Evolutionary conservation across 2,329 filamentous ascomycete genomes (phyloP), one percentile per base, ranked within the genome.

Genomic region (Metarhizium album): DNA sequence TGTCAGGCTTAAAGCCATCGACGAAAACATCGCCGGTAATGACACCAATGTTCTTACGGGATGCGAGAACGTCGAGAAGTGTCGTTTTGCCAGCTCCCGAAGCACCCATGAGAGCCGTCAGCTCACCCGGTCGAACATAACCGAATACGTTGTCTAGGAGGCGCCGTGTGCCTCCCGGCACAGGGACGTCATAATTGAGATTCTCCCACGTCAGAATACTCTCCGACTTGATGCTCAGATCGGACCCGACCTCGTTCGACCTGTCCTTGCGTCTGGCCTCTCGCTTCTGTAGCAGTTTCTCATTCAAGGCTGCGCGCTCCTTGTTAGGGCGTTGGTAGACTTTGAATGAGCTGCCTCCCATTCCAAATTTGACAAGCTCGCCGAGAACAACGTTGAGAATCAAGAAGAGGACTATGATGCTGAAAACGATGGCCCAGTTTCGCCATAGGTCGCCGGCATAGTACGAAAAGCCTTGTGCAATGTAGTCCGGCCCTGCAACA

Each of bases 61-160:
- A 64, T 0, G 78, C 78, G 35, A 94, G 71, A 1, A 91, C 86
- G 59, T 95, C 87, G 2, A 95, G 72, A 0, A 94, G 71, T 0
- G 89, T 94, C 0, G 88, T 93, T 70, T 95, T 95, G 46, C 89
- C 89, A 4, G 88, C 89, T n/a, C 86, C 86, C 4, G 85, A 89
- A 6, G 84, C 83, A 38, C 87, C 87, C 85, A 93, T 90, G 2
- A 93, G 71, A 2, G 87, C 86, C 3, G 86, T 90, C 9, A 91
- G 74, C 58, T 84, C 80, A 35, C 87, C 87, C 2, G 87, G 87
- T 54, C 84, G 82, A 47, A 90, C 86, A 58, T 84, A 91, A 2
- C 83, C 90, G 51, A 70, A 77, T 1, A 81, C 69, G 40, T 72
- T 68, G 61, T 74, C 73, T 2, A 83, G 73, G 5, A 83, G 72